Percentiles rank a stretch among this genome's conserved stretches.
phyloP scores from a whole-genome alignment of 2,329 filamentous ascomycete genomes.

The Fusarium buxicola region DNA sequence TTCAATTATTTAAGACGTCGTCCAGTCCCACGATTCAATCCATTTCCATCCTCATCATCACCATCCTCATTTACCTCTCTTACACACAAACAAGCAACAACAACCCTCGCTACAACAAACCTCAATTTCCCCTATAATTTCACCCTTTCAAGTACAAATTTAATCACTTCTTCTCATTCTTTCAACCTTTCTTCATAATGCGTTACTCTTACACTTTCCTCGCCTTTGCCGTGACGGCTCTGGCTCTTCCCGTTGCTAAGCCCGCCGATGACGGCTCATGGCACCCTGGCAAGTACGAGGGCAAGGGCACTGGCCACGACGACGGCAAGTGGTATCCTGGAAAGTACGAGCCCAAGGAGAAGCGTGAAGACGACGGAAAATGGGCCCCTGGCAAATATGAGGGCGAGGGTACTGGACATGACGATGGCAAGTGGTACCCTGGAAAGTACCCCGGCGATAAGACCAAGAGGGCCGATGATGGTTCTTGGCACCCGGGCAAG shows the following conservation, averaged over 20 bases:
- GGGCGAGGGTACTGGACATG: background rate
- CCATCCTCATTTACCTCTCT: constrained; percentile 7
- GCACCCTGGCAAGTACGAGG: constrained; percentile 31
- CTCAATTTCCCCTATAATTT: background rate
- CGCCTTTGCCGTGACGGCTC: constrained; percentile 39
- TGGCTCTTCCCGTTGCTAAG: constrained; percentile 37
- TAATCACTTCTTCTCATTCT: background rate
- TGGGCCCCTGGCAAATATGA: constrained; percentile 21
- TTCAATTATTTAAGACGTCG: constrained; percentile 23
- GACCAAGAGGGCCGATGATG: constrained; percentile 6
- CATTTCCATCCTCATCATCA: constrained; percentile 20
- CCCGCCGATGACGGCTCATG: constrained; percentile 32
- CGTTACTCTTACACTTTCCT: constrained; percentile 39
- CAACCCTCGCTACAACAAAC: constrained; percentile 9
- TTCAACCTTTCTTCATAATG: constrained; percentile 16
- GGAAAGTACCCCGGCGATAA: constrained; percentile 3
- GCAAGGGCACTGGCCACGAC: background rate
- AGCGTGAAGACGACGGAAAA: constrained; percentile 16
- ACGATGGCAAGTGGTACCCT: constrained; percentile 23
- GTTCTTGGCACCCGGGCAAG: constrained; percentile 21
- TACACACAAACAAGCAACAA: constrained; percentile 1
- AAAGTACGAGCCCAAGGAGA: constrained; percentile 9
- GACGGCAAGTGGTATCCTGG: constrained; percentile 19
- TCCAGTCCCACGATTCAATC: background rate
- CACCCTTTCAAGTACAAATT: background rate